phyloP scores from a whole-genome alignment of 805 yeast species.

The Wickerhamomyces chambardii region DNA sequence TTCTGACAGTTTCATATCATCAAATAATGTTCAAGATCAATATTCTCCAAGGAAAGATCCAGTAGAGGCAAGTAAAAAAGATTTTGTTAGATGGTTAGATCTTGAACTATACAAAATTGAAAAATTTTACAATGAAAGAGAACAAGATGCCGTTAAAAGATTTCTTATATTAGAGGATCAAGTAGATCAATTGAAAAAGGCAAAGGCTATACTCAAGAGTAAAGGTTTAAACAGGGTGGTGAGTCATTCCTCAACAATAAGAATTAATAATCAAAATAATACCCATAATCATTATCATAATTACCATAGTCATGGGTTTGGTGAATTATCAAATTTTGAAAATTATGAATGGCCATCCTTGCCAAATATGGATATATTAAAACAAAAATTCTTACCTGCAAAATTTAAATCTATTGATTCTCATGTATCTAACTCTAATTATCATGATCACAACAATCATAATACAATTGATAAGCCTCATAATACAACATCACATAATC shows the following conservation, averaged over 20 bases:
- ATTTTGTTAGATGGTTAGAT: slow-evolving; percentile 61
- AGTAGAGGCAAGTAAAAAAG: no score
- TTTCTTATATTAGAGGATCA: slow-evolving; percentile 61
- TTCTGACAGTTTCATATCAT: no score
- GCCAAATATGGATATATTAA: slow-evolving; percentile 27
- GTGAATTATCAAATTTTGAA: slow-evolving; percentile 17
- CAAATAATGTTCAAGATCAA: no score
- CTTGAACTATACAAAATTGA: slow-evolving; percentile 51
- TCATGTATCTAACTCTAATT: neutral
- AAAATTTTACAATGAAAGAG: slow-evolving; percentile 49
- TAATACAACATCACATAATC: neutral
- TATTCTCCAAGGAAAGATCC: no score
- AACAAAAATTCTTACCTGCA: no score
- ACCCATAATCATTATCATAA: neutral
- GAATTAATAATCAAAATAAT: no score
- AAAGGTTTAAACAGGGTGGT: neutral
- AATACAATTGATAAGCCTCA: neutral
- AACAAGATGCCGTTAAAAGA: slow-evolving; percentile 49
- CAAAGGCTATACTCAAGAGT: slow-evolving; percentile 22
- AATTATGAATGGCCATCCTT: slow-evolving; percentile 33
- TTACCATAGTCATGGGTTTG: no score
- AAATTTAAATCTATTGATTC: no score
- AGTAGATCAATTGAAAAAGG: slow-evolving; percentile 52
- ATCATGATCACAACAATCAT: no score
- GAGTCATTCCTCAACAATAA: neutral